A percentile compares a stretch with the other conserved stretches of the same genome.
phyloP scores from a whole-genome alignment of 768 basidiomycete species.

The Lactarius vividus region DNA sequence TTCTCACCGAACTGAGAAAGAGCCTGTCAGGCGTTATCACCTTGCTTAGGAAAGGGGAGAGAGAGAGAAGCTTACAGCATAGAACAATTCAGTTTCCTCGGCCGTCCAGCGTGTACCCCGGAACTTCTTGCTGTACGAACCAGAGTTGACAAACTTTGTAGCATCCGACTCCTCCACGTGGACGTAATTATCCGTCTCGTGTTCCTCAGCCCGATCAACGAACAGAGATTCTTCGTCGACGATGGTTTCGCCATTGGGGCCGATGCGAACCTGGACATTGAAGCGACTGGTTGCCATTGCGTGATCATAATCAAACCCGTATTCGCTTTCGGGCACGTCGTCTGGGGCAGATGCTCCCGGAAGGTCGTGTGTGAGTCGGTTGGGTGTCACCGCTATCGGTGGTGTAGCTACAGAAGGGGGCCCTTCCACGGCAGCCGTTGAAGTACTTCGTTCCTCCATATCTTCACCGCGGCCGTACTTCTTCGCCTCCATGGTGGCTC shows the following conservation, averaged over 20 bases:
- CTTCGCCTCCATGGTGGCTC: constrained; percentile 61
- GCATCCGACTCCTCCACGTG: constrained; percentile 81
- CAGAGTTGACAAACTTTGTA: constrained; percentile 82
- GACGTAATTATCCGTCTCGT: constrained; percentile 67
- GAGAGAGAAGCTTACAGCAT: constrained; percentile 53
- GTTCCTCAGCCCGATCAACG: constrained; percentile 68
- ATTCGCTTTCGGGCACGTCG: constrained; percentile 45
- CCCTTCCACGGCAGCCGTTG: not conserved
- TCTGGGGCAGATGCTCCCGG: constrained; percentile 24
- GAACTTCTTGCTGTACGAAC: constrained; percentile 74
- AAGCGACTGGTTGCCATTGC: constrained; percentile 64
- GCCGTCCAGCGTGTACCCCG: constrained; percentile 85
- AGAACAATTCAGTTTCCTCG: constrained; percentile 90
- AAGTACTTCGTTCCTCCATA: constrained; percentile 36
- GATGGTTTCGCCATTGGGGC: constrained; percentile 82
- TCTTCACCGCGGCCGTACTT: constrained; percentile 68
- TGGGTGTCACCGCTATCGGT: constrained; percentile 2
- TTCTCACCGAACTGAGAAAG: constrained; percentile 88
- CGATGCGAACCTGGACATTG: constrained; percentile 84
- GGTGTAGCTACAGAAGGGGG: constrained; percentile 5
- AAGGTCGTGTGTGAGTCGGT: constrained; percentile 9
- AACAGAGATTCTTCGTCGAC: constrained; percentile 83
- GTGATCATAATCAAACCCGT: constrained; percentile 70
- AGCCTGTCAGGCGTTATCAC: constrained; percentile 51
- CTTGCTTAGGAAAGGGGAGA: not conserved